Conservation (phyloP, 1,139 yeast species). For the Nadsonia starkeyi-henricii region DNA sequence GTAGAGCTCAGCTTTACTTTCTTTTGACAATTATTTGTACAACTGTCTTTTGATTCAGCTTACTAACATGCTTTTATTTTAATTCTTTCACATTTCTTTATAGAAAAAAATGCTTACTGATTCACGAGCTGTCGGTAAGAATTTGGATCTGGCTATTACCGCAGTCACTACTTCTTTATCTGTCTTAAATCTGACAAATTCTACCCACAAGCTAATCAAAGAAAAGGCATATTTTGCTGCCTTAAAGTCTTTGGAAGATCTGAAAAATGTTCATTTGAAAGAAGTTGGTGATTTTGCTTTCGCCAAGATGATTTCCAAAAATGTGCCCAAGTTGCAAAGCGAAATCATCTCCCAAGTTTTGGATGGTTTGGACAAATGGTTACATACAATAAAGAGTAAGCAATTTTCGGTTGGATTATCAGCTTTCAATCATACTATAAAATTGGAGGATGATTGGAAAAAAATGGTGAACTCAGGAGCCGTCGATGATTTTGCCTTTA, state of each 20-base stretch:
- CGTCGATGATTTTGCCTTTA: constrained; percentile 51
- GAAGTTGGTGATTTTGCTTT: constrained; percentile 66
- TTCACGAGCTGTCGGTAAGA: constrained; percentile 17
- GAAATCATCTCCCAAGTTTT: constrained; percentile 72
- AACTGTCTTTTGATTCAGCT: no score
- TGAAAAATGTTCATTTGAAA: constrained; percentile 50
- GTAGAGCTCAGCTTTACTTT: no score
- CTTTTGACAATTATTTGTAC: no score
- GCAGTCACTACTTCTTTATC: constrained; percentile 47
- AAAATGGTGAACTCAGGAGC: constrained; percentile 26
- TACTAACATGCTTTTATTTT: no score
- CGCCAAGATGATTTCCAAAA: constrained; percentile 41
- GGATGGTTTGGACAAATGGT: constrained; percentile 57
- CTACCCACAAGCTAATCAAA: constrained; percentile 67
- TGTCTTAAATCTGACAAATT: constrained; percentile 75
- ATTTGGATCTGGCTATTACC: constrained; percentile 24
- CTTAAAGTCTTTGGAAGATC: constrained; percentile 64
- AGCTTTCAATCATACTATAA: constrained; percentile 40
- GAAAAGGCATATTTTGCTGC: constrained; percentile 75
- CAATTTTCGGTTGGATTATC: constrained; percentile 46
- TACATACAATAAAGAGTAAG: constrained; percentile 49
- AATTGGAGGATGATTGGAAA: constrained; percentile 48
- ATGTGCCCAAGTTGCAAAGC: constrained; percentile 64
- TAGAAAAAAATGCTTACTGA: constrained; percentile 18
- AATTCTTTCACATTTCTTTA: no score